A percentile compares a stretch with the other conserved stretches of the same genome.
Conservation (phyloP, 2,329 filamentous ascomycete genomes). For the Phaeosphaeria sp. region DNA sequence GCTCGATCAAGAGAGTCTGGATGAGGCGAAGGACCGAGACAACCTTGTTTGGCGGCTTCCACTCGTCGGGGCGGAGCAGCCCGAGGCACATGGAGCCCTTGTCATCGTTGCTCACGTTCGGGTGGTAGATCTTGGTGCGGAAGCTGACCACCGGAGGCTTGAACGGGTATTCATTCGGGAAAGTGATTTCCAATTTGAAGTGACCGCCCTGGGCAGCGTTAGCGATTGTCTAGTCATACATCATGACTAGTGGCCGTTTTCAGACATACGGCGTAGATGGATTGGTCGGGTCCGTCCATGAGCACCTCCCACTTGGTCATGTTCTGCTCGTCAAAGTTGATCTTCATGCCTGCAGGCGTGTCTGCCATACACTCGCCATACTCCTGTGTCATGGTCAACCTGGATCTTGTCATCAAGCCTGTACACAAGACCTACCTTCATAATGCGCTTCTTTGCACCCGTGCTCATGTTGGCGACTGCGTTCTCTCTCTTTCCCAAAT, state of each 20-base stretch:
- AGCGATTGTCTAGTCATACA: conserved; percentile 4
- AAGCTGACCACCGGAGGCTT: conserved; percentile 83
- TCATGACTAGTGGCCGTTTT: neutral
- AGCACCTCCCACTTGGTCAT: conserved; percentile 72
- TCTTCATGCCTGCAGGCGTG: conserved; percentile 46
- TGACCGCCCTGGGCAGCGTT: conserved; percentile 63
- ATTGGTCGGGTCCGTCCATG: conserved; percentile 70
- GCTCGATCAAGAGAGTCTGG: conserved; percentile 75
- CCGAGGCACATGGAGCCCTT: conserved; percentile 85
- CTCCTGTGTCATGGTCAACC: conserved; percentile 34
- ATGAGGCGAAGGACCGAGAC: conserved; percentile 78
- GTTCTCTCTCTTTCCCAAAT: neutral
- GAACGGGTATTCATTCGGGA: conserved; percentile 87
- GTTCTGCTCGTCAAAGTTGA: conserved; percentile 65
- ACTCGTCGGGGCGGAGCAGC: conserved; percentile 83
- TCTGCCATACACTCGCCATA: conserved; percentile 46
- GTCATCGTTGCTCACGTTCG: conserved; percentile 88
- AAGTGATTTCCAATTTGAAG: conserved; percentile 74
- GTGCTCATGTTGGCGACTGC: conserved; percentile 41
- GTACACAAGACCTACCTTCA: conserved; percentile 45
- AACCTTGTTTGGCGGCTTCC: conserved; percentile 88
- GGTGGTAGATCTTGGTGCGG: conserved; percentile 91
- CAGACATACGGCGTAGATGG: conserved; percentile 67
- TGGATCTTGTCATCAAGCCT: neutral
- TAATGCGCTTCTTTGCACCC: conserved; percentile 54